These are phyloP conservation scores for Plicaturopsis crispa DNA, from an alignment of 768 basidiomycete species.

Conservation along the genomic window DNA sequence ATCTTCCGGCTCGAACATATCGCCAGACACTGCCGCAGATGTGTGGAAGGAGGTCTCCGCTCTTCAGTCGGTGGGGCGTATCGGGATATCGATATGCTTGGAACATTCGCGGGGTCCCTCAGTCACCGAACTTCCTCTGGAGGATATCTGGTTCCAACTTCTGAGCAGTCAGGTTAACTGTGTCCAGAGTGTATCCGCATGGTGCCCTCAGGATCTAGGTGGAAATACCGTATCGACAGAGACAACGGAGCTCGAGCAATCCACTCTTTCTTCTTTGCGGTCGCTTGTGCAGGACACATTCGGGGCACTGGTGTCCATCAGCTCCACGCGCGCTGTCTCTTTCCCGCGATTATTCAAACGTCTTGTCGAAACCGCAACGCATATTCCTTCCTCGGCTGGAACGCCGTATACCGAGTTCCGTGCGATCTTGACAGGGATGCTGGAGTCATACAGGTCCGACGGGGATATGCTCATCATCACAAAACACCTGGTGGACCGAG, in stretches of 20 bases:
- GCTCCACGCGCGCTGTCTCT: constrained; percentile 71
- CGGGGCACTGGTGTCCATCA: constrained; percentile 74
- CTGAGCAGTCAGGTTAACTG: constrained; percentile 75
- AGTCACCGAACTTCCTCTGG: constrained; percentile 39
- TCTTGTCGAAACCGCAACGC: constrained; percentile 67
- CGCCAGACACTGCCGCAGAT: constrained; percentile 12
- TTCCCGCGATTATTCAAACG: constrained; percentile 92
- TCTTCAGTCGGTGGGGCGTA: constrained; percentile 50
- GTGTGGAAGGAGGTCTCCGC: constrained; percentile 34
- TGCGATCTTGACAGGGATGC: constrained; percentile 87
- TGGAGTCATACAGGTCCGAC: constrained; percentile 89
- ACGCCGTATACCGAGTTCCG: constrained; percentile 88
- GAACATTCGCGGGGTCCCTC: constrained; percentile 46
- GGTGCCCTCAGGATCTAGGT: constrained; percentile 17
- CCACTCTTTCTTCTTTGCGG: constrained; percentile 49
- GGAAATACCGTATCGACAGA: constrained; percentile 10
- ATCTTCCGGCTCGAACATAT: constrained; percentile 7
- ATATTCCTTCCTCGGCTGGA: constrained; percentile 39
- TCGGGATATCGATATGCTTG: constrained; percentile 64
- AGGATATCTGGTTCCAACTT: constrained; percentile 88
- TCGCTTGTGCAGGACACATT: constrained; percentile 81
- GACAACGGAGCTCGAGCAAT: constrained; percentile 15
- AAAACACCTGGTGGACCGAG: constrained; percentile 71
- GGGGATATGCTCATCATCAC: constrained; percentile 86
- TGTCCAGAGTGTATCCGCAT: constrained; percentile 61